A percentile compares a stretch with the other conserved stretches of the same genome.
phyloP scores from a whole-genome alignment of 2,329 filamentous ascomycete species.

The Ceratocystis albifundus region DNA sequence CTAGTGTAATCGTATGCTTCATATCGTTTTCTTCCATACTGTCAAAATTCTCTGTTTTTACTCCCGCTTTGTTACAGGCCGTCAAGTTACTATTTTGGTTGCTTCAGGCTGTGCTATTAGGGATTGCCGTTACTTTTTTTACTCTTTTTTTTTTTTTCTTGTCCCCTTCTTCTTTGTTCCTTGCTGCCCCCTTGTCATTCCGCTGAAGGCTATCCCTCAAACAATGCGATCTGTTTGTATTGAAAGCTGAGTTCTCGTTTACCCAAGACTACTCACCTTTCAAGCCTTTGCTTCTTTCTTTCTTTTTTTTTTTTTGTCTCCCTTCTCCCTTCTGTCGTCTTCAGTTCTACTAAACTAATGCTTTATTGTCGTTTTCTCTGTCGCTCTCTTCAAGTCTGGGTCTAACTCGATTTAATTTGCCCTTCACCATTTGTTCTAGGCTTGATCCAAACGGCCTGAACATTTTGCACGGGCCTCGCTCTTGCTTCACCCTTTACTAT shows the following conservation, averaged over 20 bases:
- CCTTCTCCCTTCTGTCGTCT: slow-evolving; percentile 7
- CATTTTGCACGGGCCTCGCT: slow-evolving; percentile 2
- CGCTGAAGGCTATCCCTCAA: neutral
- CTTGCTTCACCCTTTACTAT: neutral
- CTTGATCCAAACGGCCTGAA: slow-evolving; percentile 3
- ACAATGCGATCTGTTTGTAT: neutral
- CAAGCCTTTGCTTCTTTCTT: neutral
- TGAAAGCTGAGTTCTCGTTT: slow-evolving; percentile 4
- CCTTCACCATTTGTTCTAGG: neutral
- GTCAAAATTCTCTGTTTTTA: neutral
- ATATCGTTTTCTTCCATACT: neutral
- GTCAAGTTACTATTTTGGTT: slow-evolving; percentile 10
- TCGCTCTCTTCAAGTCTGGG: too few species aligned
- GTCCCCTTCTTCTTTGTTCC: neutral
- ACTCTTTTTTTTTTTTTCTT: neutral
- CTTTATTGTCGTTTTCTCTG: too few species aligned
- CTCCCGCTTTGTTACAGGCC: neutral
- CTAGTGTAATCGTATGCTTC: too few species aligned
- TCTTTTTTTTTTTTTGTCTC: neutral
- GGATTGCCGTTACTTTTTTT: slow-evolving; percentile 9
- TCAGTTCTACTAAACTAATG: neutral
- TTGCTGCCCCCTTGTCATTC: neutral
- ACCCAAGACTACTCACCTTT: slow-evolving; percentile 4
- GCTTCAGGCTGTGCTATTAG: slow-evolving; percentile 7
- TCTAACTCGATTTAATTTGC: neutral